Evolutionary conservation across 495 filamentous ascomycete genomes (phyloP), one percentile per base, ranked within the genome.

Genomic region (Penicillium bialowiezense): DNA sequence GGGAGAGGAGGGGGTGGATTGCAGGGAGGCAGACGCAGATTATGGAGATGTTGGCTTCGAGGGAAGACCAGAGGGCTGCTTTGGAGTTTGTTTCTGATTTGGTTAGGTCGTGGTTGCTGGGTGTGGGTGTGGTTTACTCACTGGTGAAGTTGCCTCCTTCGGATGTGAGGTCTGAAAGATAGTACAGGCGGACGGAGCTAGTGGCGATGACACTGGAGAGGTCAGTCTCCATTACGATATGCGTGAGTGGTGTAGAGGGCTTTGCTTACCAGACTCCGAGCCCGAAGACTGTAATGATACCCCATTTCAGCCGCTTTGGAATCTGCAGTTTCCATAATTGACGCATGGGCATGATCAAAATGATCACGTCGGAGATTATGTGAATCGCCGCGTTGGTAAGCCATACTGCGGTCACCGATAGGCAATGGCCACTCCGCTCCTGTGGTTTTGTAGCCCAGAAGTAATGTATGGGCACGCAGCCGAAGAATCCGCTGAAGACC

Each of bases 11-110:
- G 7, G 91, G 90, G 51, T 91, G 89, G 31, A 96, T 69, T 0
- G 84, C 87, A 7, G 89, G 89, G 12, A 95, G 81, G 57, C 89
- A 92, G 39, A 86, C 88, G 56, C 88, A 91, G 50, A 91, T 83
- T 50, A 95, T 91, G 35, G 89, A 82, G 9, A 78, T 71, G 60
- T 91, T 89, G 59, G 88, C 83, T 69, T 96, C 91, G 40, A 96
- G 78, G 23, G 82, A 84, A 20, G 87, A 91, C 90, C 90, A 97
- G 51, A 70, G 72, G 1, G 76, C 79, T 4, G 73, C 70, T 24
- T 70, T 54, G 41, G 76, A 68, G 58, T 79, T 80, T 37, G 69
- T 65, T 58, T 64, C 65, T 57, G 17, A 9, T 36, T 35, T 48
- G 52, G 51, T 39, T 23, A 23, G n/a, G 14, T 39, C 42, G 4